Evolutionary conservation across 2,329 filamentous ascomycete species (phyloP).

Genomic region (Diaporthe sp.): DNA sequence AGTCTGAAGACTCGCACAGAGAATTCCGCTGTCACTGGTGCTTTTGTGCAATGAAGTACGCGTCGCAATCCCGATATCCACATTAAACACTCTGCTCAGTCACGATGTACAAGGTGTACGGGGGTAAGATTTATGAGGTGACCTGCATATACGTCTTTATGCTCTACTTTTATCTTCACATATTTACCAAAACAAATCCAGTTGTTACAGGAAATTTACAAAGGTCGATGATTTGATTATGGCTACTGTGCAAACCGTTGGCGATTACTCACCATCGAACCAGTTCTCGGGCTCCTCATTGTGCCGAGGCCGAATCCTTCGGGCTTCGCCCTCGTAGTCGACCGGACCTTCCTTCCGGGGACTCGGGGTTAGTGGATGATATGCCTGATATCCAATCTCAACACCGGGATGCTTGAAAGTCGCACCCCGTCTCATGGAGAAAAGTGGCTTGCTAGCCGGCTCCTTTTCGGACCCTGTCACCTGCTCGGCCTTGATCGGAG

Average conservation of each 20-base stretch:
- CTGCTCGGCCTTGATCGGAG: not conserved
- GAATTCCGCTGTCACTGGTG: too few species aligned
- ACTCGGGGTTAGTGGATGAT: not conserved
- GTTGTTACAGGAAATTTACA: too few species aligned
- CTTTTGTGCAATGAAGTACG: too few species aligned
- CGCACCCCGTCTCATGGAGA: not conserved
- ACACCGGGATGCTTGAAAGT: slow-evolving; percentile 4
- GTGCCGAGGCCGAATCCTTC: not conserved
- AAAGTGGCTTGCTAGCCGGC: not conserved
- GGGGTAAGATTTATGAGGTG: too few species aligned
- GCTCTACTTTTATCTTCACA: too few species aligned
- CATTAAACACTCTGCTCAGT: too few species aligned
- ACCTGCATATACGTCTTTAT: too few species aligned
- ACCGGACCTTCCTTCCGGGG: not conserved
- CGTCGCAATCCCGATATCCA: too few species aligned
- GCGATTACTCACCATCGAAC: not conserved
- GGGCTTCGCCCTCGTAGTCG: slow-evolving; percentile 1
- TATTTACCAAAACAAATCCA: too few species aligned
- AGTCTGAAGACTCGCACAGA: too few species aligned
- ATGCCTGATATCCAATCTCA: not conserved
- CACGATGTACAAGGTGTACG: too few species aligned
- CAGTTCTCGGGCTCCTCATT: not conserved
- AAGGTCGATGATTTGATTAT: not conserved
- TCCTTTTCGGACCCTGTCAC: not conserved
- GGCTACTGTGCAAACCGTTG: not conserved